phyloP scores from a whole-genome alignment of 495 filamentous ascomycete species.

The Letharia lupina region DNA sequence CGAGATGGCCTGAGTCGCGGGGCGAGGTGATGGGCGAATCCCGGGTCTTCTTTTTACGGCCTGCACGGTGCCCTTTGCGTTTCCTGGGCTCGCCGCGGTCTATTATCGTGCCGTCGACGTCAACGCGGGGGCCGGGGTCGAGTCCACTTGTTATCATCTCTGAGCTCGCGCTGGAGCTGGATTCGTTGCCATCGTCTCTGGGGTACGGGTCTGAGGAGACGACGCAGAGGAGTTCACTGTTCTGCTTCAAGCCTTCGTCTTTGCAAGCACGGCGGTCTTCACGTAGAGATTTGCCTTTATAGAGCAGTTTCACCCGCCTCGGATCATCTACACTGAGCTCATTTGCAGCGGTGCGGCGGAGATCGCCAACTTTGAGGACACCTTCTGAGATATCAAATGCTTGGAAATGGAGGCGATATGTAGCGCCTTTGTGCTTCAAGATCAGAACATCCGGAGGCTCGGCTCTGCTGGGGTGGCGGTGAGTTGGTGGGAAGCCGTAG shows the following conservation, averaged over 20 bases:
- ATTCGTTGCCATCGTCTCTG: constrained; percentile 39
- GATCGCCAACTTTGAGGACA: constrained; percentile 55
- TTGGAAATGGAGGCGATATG: constrained; percentile 71
- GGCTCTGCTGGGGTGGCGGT: constrained; percentile 27
- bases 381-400: constrained; percentile 77
- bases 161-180: constrained; percentile 40
- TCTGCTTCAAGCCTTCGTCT: constrained; percentile 69
- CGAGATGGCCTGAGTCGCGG: constrained; percentile 24
- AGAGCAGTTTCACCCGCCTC: constrained; percentile 63
- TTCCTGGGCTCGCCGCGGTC: constrained; percentile 19
- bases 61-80: constrained; percentile 23
- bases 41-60: constrained; percentile 33
- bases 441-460: constrained; percentile 55
- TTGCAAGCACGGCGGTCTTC: constrained; percentile 56
- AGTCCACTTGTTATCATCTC: constrained; percentile 39
- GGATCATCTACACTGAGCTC: constrained; percentile 52
- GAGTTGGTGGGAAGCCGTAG: constrained; percentile 31
- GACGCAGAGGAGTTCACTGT: constrained; percentile 65
- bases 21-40: constrained; percentile 12
- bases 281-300: constrained; percentile 72
- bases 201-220: constrained; percentile 30
- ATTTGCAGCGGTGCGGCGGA: constrained; percentile 56
- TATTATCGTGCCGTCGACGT: constrained; percentile 24
- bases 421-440: constrained; percentile 61
- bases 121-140: constrained; percentile 22